Conservation (phyloP, 148 eudicot species). For the Nepenthes mirabilis region DNA sequence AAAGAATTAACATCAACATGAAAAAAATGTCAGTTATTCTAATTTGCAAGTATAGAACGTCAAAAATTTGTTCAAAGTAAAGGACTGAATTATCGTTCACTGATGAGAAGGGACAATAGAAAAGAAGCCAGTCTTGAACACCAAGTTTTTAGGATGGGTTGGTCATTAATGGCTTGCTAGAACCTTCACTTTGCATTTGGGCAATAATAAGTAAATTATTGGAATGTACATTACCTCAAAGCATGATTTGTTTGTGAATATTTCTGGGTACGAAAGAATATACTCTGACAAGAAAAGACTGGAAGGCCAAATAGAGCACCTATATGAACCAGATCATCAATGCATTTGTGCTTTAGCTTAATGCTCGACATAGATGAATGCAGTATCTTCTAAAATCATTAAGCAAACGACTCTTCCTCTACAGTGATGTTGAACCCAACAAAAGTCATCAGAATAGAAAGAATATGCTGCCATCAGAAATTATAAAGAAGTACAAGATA, state of each 20-base stretch:
- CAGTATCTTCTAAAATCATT: too few relatives aligned
- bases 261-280: slow-evolving; percentile 70
- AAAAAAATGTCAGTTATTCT: neutral
- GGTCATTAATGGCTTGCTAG: neutral
- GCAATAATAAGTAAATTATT: too few relatives aligned
- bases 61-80: neutral
- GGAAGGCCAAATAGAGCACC: slow-evolving; percentile 97
- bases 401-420: too few relatives aligned
- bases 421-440: neutral
- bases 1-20: neutral
- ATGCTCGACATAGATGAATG: too few relatives aligned
- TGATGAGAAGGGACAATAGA: too few relatives aligned
- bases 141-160: neutral
- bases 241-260: slow-evolving; percentile 57
- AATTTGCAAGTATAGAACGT: neutral
- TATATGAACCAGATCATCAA: slow-evolving; percentile 6
- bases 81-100: too few relatives aligned
- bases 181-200: too few relatives aligned
- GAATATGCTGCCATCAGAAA: neutral
- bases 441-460: neutral
- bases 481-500: neutral
- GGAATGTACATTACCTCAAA: slow-evolving; percentile 59
- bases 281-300: slow-evolving; percentile 86
- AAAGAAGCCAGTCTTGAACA: too few relatives aligned
- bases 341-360: neutral